Evolutionary conservation across 306 rosid genomes (phyloP).

Genomic region (Ammopiptanthus mongolicus): DNA sequence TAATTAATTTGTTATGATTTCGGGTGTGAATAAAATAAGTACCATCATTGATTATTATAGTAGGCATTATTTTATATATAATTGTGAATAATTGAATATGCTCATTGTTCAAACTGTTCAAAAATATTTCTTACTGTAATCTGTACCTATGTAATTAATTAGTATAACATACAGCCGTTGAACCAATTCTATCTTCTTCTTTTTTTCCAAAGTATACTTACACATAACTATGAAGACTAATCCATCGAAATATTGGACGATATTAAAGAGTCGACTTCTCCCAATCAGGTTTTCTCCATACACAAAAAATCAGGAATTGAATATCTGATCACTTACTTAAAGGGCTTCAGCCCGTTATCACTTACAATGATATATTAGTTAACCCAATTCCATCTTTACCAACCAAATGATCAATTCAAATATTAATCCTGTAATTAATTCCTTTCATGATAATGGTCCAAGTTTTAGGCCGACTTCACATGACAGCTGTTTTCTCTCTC

Average conservation of each 20-base stretch:
- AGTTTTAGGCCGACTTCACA: slow-evolving; percentile 41
- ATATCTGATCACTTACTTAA: too few relatives aligned
- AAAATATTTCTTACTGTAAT: not conserved
- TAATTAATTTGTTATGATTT: not conserved
- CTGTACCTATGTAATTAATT: not conserved
- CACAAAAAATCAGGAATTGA: too few relatives aligned
- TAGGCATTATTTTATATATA: not conserved
- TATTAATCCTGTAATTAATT: slow-evolving; percentile 1
- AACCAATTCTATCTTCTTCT: slow-evolving; percentile 24
- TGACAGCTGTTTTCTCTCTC: slow-evolving; percentile 28
- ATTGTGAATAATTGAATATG: not conserved
- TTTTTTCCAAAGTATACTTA: too few relatives aligned
- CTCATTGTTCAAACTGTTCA: not conserved
- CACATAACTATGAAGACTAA: too few relatives aligned
- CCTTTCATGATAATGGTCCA: slow-evolving; percentile 25
- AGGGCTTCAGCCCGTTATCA: too few relatives aligned
- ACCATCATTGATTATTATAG: too few relatives aligned
- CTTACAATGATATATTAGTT: too few relatives aligned
- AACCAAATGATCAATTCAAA: slow-evolving; percentile 21
- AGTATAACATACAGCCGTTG: slow-evolving; percentile 28
- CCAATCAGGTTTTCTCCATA: too few relatives aligned
- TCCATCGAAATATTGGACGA: too few relatives aligned
- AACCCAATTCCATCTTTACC: slow-evolving; percentile 24
- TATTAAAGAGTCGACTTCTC: too few relatives aligned
- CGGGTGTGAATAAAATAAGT: too few relatives aligned